Evolutionary conservation across 2,329 filamentous ascomycete species (phyloP).

Genomic region (Zasmidium citrigriseum): DNA sequence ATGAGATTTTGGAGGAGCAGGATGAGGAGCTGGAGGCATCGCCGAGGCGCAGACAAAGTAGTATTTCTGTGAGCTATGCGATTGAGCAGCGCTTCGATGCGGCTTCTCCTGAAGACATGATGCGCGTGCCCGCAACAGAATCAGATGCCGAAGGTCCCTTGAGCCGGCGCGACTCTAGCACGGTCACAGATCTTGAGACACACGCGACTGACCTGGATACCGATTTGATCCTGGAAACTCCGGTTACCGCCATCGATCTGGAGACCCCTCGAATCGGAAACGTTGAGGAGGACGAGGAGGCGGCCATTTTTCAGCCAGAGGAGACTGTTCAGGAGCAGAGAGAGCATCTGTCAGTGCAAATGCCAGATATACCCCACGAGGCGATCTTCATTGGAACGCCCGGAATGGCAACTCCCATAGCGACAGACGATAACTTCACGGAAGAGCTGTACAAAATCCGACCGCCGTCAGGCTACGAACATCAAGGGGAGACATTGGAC

Average conservation of each 20-base stretch:
- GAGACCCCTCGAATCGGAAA: conserved; percentile 1
- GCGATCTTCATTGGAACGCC: conserved; percentile 16
- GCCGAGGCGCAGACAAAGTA: conserved; percentile 10
- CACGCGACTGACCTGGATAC: not conserved
- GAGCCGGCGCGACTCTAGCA: conserved; percentile 10
- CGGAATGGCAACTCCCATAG: conserved; percentile 14
- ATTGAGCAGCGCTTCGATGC: conserved; percentile 8
- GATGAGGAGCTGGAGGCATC: conserved; percentile 9
- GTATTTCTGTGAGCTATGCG: conserved; percentile 18
- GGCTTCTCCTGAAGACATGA: conserved; percentile 12
- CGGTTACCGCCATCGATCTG: conserved; percentile 19
- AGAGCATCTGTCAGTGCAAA: conserved; percentile 21
- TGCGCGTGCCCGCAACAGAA: conserved; percentile 11
- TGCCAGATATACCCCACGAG: conserved; percentile 17
- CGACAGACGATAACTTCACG: conserved; percentile 11
- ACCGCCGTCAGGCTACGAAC: conserved; percentile 41
- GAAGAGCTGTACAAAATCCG: conserved; percentile 14
- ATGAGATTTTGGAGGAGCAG: conserved; percentile 6
- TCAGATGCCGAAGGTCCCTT: conserved; percentile 15
- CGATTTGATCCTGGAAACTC: not conserved
- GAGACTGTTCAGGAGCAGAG: conserved; percentile 27
- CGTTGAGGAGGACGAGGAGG: conserved; percentile 25
- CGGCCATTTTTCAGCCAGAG: conserved; percentile 22
- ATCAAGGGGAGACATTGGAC: conserved; percentile 47
- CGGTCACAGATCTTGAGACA: not conserved